Evolutionary conservation across 495 filamentous ascomycete genomes (phyloP), one percentile per base, ranked within the genome.

Genomic region (Talaromyces borbonicus): DNA sequence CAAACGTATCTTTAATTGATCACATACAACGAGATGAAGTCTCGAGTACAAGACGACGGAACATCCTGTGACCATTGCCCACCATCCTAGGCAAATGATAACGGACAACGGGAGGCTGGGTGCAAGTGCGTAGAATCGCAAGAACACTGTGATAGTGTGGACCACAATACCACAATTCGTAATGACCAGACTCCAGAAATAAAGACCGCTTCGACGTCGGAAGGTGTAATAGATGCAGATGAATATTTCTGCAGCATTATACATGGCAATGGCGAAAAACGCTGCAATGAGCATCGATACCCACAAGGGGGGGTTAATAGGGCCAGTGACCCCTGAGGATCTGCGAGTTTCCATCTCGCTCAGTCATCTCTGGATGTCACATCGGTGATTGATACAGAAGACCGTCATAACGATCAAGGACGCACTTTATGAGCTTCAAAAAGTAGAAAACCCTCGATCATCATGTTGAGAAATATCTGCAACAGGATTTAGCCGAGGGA

Each of bases 171-270:
- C 63, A 5, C 53, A 22, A 5, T 54, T 59, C 6, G 59, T 52
- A n/a, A 61, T 33, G 0, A 61, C 16, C 47, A 73, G 56, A 35
- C 57, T 65, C 66, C 65, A 73, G 53, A 68, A 73, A 50, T 73
- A 73, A 0, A 69, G 53, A 8, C 70, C 67, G 3, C 37, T 33
- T 16, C 49, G 52, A n/a, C 57, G 61, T 22, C 56, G 57, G 56
- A 72, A 73, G 29, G 59, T 61, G 22, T 55, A 52, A 36, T 67
- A 65, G 24, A 73, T 68, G 33, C 59, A 61, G 27, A 63, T 30
- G 29, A 54, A 49, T 18, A 66, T 58, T 42, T 69, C 68, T 11
- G 72, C 14, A n/a, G 54, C 47, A 41, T 67, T 64, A 49, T 60
- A 70, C n/a, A 52, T 51, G 3, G 55, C 49, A 5, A 72, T 52